Base-by-base conservation (phyloP, 371 early-diverging fungal genomes). In the Actinomortierella wolfii region DNA sequence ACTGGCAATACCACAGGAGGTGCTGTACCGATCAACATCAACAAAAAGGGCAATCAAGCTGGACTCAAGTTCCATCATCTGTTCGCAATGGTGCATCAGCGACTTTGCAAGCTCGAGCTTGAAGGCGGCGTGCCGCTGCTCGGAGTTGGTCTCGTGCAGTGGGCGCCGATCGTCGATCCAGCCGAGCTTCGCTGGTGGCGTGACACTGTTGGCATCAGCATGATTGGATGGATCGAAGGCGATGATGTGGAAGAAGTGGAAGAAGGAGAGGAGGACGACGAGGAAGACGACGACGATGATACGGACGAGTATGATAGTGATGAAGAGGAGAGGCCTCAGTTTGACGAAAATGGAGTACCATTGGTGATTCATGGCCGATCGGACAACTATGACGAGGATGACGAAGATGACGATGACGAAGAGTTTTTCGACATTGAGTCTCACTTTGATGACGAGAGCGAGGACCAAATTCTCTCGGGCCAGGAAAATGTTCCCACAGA, bases 151-250 rank as follows among this genome's bases (percentile, higher is more conserved):
- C 48, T 71, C 1, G 71, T 71, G 1, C 71, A 71, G 9, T 71
- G 71, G 71, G 65, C 71, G 3, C 58, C 65, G 15, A 65, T 71
- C 23, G 71, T 65, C 25, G 66, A 65, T 18, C 55, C 61, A 13
- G 71, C 65, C 0, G 71, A 71, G 41, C 51, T 71, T 45, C 51
- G 71, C 23, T 71, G 71, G 71, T 71, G 71, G 71, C 61, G 71
- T 5, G 71, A 71, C 51, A 65, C 61, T 55, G 64, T 71, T 34
- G 71, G 71, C 21, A 64, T 71, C 21, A 61, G 65, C 40, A 71
- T 71, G 71, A 71, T 71, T 58, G 66, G 71, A 34, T 58, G 62
- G 5, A 51, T 71, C 4, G 65, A 64, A 6, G 71, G 59, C 5
- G 71, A 65, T 43, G 47, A 24, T 20, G 20, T 47, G 11, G 21